A percentile compares a stretch with the other conserved stretches of the same genome.
Evolutionary conservation across 352 stramenopile species (phyloP).

Genomic region (Globisporangium apiculatum): DNA sequence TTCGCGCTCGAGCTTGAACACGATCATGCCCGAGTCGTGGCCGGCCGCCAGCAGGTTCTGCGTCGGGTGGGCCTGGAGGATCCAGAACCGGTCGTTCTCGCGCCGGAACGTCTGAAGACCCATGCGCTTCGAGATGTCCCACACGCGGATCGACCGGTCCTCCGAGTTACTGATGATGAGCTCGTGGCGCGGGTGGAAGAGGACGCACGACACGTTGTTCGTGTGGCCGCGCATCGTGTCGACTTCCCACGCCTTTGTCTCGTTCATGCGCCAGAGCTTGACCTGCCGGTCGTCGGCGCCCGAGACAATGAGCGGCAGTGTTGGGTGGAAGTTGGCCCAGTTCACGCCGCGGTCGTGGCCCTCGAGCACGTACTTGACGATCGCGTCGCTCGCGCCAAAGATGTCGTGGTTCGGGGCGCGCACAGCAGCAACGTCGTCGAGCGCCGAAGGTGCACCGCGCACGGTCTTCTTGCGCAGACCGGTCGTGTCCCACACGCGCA

Average conservation of each 20-base stretch:
- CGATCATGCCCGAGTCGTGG: constrained; percentile 99
- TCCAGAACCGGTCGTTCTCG: constrained; percentile 99
- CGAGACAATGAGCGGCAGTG: constrained; percentile 96
- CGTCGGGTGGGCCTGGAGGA: constrained; percentile 91
- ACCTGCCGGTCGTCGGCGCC: constrained; percentile 99
- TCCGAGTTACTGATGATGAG: constrained; percentile 99
- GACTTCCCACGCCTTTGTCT: constrained; percentile 99
- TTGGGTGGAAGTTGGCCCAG: constrained; percentile 99
- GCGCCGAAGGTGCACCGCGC: constrained; percentile 75
- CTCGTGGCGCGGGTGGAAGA: constrained; percentile 99
- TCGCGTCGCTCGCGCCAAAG: constrained; percentile 98
- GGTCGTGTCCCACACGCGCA: constrained; percentile 99
- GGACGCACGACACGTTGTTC: constrained; percentile 99
- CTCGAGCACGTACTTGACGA: constrained; percentile 99
- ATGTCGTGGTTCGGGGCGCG: constrained; percentile 90
- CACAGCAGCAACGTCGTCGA: constrained; percentile 64
- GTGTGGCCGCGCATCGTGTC: constrained; percentile 99
- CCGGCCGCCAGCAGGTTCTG: constrained; percentile 98
- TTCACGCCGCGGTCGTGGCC: constrained; percentile 99
- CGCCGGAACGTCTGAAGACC: constrained; percentile 98
- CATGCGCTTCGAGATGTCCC: constrained; percentile 98
- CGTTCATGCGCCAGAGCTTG: constrained; percentile 99
- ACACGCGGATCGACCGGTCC: constrained; percentile 98
- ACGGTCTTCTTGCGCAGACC: constrained; percentile 98
- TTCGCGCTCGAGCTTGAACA: constrained; percentile 99